Base-by-base conservation (phyloP, 371 early-diverging fungal genomes). In the Mucor piriformis region DNA sequence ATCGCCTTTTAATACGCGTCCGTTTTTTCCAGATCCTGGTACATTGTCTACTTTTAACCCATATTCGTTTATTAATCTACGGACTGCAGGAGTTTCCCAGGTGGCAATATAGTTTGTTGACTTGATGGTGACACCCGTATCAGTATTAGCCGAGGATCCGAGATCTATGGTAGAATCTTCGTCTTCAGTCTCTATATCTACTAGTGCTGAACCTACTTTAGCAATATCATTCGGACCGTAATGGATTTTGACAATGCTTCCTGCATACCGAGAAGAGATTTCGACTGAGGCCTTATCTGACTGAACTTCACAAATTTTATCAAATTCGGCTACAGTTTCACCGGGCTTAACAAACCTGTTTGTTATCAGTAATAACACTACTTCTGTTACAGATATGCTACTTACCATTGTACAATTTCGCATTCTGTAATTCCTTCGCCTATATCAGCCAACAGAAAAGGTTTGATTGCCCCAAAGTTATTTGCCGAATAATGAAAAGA, bases 371-470 rank as follows among this genome's bases (percentile, higher is more conserved):
- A 8, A 29, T 29, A 29, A 6, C 4, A 29, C 4, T 29, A 29
- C 29, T 6, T 8, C 0, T 29, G 4, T 37, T 37, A 0, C 12
- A n/a, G n/a, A 6, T 29, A 3, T 11, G 8, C 3, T 47, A 33
- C 70, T 61, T 79, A 97, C 98, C 98, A 98, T 77, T 98, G 96
- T 58, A 95, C 87, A 15, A 98, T 75, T 69, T 98, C 97, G 71
- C 93, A 93, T 72, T 98, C 98, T 3, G 95, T 95, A 59, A 96
- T 97, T 37, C 98, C 98, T 76, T 98, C 98, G 29, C 98, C 98
- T 61, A 98, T 95, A 78, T 98, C 98, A 1, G 98, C 98, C 47
- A 98, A 76, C 50, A 89, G 67, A 75, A 92, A 98, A 0, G 94
- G 91, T n/a, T 89, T 83, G 35, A 83, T 46, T 3, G 20, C 20